Evolutionary conservation across 352 stramenopile species (phyloP).

Genomic region (Sclerospora graminicola): DNA sequence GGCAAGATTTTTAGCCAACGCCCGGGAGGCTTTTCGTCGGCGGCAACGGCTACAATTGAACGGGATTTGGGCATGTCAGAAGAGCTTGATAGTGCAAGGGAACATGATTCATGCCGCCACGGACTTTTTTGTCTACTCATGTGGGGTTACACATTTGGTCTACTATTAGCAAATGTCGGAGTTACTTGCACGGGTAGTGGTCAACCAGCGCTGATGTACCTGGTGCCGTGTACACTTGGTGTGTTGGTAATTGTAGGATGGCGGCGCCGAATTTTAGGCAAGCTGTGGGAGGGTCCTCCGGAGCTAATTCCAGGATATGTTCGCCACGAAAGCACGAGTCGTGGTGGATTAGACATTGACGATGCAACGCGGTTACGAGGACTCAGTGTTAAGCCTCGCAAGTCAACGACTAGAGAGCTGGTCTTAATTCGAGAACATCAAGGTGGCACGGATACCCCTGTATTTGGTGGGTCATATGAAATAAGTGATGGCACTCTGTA

Average conservation of each 20-base stretch:
- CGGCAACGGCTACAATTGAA: background rate
- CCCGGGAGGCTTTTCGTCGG: background rate
- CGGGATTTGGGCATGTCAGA: constrained; percentile 17
- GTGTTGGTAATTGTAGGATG: constrained; percentile 64
- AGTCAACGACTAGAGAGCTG: constrained; percentile 20
- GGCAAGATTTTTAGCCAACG: constrained; percentile 27
- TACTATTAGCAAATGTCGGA: constrained; percentile 90
- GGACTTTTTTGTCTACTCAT: constrained; percentile 78
- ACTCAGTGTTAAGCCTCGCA: constrained; percentile 16
- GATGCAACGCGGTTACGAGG: constrained; percentile 17
- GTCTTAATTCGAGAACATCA: constrained; percentile 27
- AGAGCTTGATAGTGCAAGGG: constrained; percentile 34
- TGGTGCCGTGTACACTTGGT: constrained; percentile 90
- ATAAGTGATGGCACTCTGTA: constrained; percentile 27
- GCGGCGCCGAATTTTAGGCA: constrained; percentile 74
- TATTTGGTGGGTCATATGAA: constrained; percentile 31
- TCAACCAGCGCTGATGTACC: constrained; percentile 94
- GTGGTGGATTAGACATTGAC: constrained; percentile 17
- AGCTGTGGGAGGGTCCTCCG: constrained; percentile 86
- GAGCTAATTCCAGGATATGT: constrained; percentile 31
- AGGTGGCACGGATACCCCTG: constrained; percentile 18
- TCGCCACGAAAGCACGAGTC: constrained; percentile 17
- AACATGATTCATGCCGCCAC: constrained; percentile 23
- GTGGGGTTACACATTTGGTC: constrained; percentile 89
- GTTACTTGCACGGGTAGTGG: constrained; percentile 89